These are phyloP conservation scores for Leptographium radiaticola DNA, from an alignment of 2,329 filamentous ascomycete genomes.

Conservation along the genomic window DNA sequence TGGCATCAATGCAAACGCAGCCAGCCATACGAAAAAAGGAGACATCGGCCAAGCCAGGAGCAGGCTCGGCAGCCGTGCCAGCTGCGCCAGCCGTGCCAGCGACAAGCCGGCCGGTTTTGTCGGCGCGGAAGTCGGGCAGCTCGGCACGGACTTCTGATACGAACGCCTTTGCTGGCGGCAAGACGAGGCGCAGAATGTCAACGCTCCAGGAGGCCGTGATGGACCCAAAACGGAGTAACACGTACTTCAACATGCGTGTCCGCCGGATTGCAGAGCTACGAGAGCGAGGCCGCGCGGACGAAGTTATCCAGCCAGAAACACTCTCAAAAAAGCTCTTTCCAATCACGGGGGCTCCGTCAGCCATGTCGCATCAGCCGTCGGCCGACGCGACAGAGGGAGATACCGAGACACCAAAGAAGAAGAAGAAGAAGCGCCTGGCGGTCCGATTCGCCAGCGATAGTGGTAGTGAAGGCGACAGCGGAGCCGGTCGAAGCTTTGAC, in stretches of 20 bases:
- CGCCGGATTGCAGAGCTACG: conserved; percentile 27
- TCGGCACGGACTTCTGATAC: not conserved
- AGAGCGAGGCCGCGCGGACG: conserved; percentile 30
- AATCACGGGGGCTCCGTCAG: conserved; percentile 16
- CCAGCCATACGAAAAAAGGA: no score
- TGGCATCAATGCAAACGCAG: no score
- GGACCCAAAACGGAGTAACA: conserved; percentile 28
- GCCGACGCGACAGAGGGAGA: not conserved
- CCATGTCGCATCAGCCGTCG: not conserved
- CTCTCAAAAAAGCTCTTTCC: conserved; percentile 15
- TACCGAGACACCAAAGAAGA: not conserved
- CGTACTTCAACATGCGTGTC: conserved; percentile 25
- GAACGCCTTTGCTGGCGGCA: not conserved
- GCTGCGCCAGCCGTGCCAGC: not conserved
- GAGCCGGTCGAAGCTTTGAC: no score
- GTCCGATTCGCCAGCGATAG: not conserved
- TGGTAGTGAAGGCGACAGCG: no score
- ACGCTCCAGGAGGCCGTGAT: conserved; percentile 24
- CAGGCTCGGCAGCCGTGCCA: not conserved
- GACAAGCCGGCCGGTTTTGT: not conserved
- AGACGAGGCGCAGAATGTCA: not conserved
- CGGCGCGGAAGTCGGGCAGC: not conserved
- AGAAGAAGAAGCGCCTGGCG: not conserved
- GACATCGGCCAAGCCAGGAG: no score
- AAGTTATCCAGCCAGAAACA: conserved; percentile 21